Percentiles rank a stretch among this genome's conserved stretches.
phyloP scores from a whole-genome alignment of 768 basidiomycete species.

The Baorangia bicolor region DNA sequence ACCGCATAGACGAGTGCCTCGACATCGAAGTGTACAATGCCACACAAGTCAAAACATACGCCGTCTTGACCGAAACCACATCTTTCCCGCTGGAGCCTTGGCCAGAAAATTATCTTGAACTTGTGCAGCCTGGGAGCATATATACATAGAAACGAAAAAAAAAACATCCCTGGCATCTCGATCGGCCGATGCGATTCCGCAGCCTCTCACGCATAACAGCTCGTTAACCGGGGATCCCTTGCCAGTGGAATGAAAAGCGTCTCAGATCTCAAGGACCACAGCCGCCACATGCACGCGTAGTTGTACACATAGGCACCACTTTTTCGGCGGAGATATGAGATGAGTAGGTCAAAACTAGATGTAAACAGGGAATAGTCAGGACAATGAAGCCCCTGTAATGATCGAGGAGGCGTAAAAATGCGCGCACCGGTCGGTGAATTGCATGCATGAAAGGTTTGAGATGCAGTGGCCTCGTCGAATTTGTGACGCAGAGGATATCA shows the following conservation, averaged over 20 bases:
- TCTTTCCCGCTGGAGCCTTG: not conserved
- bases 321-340: conserved; percentile 19
- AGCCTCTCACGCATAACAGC: no score
- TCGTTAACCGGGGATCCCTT: no score
- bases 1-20: conserved; percentile 17
- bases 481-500: not conserved
- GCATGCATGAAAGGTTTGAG: not conserved
- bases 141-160: not conserved
- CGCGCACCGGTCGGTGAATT: conserved; percentile 1
- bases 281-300: not conserved
- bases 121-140: not conserved
- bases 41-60: conserved; percentile 12
- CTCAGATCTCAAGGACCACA: not conserved
- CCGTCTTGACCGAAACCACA: not conserved
- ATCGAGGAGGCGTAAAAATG: conserved; percentile 1
- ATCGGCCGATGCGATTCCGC: not conserved
- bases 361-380: not conserved
- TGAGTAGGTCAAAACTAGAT: not conserved
- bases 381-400: not conserved
- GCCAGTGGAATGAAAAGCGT: no score
- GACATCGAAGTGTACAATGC: conserved; percentile 3
- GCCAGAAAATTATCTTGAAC: not conserved
- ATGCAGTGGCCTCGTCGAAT: not conserved
- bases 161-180: not conserved
- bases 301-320: not conserved